A percentile compares a stretch with the other conserved stretches of the same genome.
Conservation (phyloP, 2,329 filamentous ascomycete species). For the Chalaropsis ovoidea region DNA sequence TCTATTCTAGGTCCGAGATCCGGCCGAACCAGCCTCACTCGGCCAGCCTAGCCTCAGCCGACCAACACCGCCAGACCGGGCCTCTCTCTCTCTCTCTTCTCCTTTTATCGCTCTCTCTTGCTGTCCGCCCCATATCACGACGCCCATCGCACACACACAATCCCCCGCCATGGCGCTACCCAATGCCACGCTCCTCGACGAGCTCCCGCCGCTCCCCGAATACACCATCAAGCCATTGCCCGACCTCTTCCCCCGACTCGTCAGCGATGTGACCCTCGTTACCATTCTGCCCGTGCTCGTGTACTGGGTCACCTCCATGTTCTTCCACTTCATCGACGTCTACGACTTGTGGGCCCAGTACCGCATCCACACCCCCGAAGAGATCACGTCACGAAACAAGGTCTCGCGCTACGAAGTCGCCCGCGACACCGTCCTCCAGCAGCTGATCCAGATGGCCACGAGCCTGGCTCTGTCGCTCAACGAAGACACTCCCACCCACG, state of each 20-base stretch:
- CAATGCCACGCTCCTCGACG: constrained; percentile 44
- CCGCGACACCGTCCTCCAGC: constrained; percentile 83
- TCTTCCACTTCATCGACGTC: constrained; percentile 81
- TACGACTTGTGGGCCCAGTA: constrained; percentile 83
- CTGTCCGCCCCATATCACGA: no score
- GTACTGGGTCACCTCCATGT: constrained; percentile 78
- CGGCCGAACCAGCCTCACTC: background rate
- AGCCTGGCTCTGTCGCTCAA: constrained; percentile 57
- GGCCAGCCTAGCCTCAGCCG: no score
- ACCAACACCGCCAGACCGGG: background rate
- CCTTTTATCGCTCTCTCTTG: background rate
- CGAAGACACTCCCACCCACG: constrained; percentile 63
- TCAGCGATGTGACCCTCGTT: constrained; percentile 72
- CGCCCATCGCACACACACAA: background rate
- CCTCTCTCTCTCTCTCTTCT: background rate
- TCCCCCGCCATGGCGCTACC: constrained; percentile 41
- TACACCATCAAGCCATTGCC: constrained; percentile 63
- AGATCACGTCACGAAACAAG: constrained; percentile 78
- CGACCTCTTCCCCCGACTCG: constrained; percentile 57
- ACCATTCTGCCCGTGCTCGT: constrained; percentile 66
- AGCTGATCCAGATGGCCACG: constrained; percentile 73
- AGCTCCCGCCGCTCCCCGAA: constrained; percentile 71
- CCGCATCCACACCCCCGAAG: constrained; percentile 86
- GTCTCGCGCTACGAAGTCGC: constrained; percentile 76
- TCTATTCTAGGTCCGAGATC: background rate